Base-by-base conservation (phyloP, 23 red algal species). In the Gracilaria gracilis region DNA sequence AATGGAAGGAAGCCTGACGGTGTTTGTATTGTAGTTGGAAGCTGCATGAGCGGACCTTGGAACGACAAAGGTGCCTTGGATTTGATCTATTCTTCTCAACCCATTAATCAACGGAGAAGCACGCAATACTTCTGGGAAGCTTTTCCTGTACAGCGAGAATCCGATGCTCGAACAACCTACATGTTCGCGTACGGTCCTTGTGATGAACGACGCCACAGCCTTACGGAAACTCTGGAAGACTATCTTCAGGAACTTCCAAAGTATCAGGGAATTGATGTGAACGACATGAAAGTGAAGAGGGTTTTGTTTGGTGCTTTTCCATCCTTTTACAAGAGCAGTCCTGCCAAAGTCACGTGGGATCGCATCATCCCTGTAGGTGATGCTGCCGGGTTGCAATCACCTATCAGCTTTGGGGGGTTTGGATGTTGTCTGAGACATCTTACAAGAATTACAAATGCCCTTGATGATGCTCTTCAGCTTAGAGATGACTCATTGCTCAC, bases 71-170 rank as follows among this genome's bases (percentile, higher is more conserved):
- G 74, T 0, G 42, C 84, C 57, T 76, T 72, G 2, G 96, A 98
- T 74, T 66, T 96, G 39, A 79, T 98, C 5, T 89, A 51, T 37
- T 80, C 96, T 34, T 78, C 93, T 44, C 82, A 88, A 28, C 88
- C 88, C 37, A 89, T 95, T 11, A 88, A 88, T 80, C 40, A 81
- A 19, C 25, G 48, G 25, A 65, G 71, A 32, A 59, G 76, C 57
- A 70, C 58, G 11, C 96, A 98, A 55, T 98, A 95, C 75, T 95
- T 98, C 55, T 98, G 93, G 93, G 96, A 98, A 53, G 93, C 96
- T 36, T 98, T 98, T 51, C 96, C 96, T 7, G 72, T 94, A 0
- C 55, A 64, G 20, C 49, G 79, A 83, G 89, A 92, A 17, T 33
- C 55, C 9, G 38, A 51, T 27, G 28, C 62, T 27, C 73, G 93